Evolutionary conservation across 176 grass and related monocot genomes (phyloP).

Genomic region (Phoenix dactylifera): DNA sequence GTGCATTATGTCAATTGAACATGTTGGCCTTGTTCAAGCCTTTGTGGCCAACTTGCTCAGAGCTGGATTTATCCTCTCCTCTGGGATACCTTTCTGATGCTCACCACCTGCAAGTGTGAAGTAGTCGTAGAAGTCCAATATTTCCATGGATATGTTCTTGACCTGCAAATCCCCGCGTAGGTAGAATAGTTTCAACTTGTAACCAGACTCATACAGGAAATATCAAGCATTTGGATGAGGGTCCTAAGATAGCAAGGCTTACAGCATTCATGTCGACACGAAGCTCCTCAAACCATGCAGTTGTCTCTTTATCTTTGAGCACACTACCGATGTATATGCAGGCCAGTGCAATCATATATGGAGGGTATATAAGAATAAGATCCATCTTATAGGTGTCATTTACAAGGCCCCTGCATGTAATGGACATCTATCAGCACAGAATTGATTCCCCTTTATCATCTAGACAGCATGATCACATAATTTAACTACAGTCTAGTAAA

Average conservation of each 20-base stretch:
- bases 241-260: constrained; percentile 4
- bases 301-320: constrained; percentile 80
- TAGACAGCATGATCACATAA: neutral
- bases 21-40: neutral
- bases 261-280: constrained; percentile 89
- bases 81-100: constrained; percentile 38
- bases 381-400: constrained; percentile 98
- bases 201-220: neutral
- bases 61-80: constrained; percentile 66
- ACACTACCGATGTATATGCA: constrained; percentile 88
- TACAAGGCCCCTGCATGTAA: constrained; percentile 69
- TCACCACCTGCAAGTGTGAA: constrained; percentile 41
- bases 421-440: constrained; percentile 4
- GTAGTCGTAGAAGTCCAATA: constrained; percentile 81
- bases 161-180: constrained; percentile 29
- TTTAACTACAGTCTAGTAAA: neutral
- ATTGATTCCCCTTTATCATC: neutral
- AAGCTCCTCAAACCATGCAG: constrained; percentile 84
- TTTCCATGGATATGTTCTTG: constrained; percentile 90
- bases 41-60: constrained; percentile 54
- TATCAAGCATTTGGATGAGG: neutral
- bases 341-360: constrained; percentile 93
- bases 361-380: constrained; percentile 85
- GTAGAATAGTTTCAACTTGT: neutral
- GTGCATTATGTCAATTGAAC: too few relatives aligned